phyloP scores from a whole-genome alignment of 306 rosid species.

The Neltuma alba region DNA sequence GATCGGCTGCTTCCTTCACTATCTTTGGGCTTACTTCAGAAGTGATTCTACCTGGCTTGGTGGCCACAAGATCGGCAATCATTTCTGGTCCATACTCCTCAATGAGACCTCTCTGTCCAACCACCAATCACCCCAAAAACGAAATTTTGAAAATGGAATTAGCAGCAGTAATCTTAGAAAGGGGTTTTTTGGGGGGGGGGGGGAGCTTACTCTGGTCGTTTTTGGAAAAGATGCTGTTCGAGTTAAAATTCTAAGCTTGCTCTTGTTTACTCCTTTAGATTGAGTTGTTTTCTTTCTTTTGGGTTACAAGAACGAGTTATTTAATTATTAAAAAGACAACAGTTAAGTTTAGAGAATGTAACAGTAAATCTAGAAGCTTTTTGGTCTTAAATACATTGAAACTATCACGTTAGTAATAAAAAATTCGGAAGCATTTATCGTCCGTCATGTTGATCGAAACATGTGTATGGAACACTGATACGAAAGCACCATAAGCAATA shows the following conservation, averaged over 20 bases:
- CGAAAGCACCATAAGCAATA: too few species aligned
- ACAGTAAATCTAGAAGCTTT: too few species aligned
- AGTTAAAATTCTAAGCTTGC: background rate
- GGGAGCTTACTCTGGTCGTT: too few species aligned
- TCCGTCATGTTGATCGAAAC: background rate
- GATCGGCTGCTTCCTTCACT: background rate
- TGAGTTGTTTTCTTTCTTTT: too few species aligned
- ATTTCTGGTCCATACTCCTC: slow-evolving; percentile 36
- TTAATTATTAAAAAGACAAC: too few species aligned
- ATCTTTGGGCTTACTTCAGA: background rate
- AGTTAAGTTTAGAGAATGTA: too few species aligned
- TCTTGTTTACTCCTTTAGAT: background rate
- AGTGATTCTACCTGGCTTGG: background rate
- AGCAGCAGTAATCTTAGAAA: background rate
- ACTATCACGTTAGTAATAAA: background rate
- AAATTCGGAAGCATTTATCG: too few species aligned
- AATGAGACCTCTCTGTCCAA: slow-evolving; percentile 43
- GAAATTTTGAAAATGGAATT: background rate
- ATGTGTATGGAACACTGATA: background rate
- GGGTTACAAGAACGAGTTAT: too few species aligned
- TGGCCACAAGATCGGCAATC: slow-evolving; percentile 31
- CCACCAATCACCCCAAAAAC: slow-evolving; percentile 7
- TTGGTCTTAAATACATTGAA: background rate
- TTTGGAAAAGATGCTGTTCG: background rate
- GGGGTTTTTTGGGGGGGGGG: too few species aligned